A percentile compares a stretch with the other conserved stretches of the same genome.
Evolutionary conservation across 2,329 filamentous ascomycete species (phyloP).

Genomic region (Cyanodermella asteris): DNA sequence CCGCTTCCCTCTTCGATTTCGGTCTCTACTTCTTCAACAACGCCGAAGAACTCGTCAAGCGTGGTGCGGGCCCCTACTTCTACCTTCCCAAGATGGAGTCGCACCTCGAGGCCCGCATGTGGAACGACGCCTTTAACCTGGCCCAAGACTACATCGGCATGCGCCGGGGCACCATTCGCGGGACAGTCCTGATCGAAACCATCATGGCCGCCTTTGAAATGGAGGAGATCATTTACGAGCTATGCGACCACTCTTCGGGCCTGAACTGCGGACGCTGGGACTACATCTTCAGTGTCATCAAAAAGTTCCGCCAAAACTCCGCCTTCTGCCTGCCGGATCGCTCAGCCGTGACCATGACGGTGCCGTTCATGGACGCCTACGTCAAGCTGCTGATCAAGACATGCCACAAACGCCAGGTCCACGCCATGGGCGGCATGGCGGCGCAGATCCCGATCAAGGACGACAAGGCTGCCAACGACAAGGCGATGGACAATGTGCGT

Average conservation of each 20-base stretch:
- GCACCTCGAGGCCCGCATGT: slow-evolving; percentile 86
- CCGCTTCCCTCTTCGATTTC: slow-evolving; percentile 84
- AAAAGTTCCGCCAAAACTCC: slow-evolving; percentile 92
- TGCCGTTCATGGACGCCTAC: slow-evolving; percentile 95
- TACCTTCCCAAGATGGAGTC: slow-evolving; percentile 98
- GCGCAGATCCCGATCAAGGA: slow-evolving; percentile 98
- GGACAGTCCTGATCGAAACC: slow-evolving; percentile 90
- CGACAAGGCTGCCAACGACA: slow-evolving; percentile 73
- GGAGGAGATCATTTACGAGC: slow-evolving; percentile 98
- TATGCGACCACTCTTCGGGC: slow-evolving; percentile 85
- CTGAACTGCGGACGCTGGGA: slow-evolving; percentile 99
- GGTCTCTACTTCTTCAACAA: slow-evolving; percentile 99
- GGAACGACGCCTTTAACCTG: slow-evolving; percentile 96
- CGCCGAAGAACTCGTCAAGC: slow-evolving; percentile 64
- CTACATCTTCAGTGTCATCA: slow-evolving; percentile 99
- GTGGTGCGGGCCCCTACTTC: slow-evolving; percentile 82
- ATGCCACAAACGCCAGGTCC: slow-evolving; percentile 89
- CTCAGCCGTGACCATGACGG: slow-evolving; percentile 82
- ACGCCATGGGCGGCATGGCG: slow-evolving; percentile 97
- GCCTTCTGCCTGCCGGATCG: slow-evolving; percentile 88
- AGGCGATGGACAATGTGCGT: slow-evolving; percentile 79
- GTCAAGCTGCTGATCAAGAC: slow-evolving; percentile 96
- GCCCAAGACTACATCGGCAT: slow-evolving; percentile 85
- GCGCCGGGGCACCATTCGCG: slow-evolving; percentile 75
- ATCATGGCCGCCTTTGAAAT: slow-evolving; percentile 97